Conservation (phyloP, 140 eudicot genomes). For the Ambrosia hybrid region DNA sequence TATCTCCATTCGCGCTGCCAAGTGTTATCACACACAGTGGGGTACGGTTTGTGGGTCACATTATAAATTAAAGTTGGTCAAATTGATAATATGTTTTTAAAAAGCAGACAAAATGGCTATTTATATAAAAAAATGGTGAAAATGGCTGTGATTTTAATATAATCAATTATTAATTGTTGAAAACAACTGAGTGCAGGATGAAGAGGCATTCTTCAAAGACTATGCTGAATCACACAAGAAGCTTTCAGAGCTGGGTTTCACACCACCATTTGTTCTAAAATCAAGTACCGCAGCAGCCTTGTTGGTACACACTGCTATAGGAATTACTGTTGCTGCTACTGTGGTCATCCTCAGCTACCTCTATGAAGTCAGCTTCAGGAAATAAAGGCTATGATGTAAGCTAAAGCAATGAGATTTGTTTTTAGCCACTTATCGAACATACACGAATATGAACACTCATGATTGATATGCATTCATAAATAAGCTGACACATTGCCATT, state of each 20-base stretch:
- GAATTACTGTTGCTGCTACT: slow-evolving; percentile 65
- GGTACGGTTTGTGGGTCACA: too few relatives aligned
- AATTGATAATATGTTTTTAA: too few relatives aligned
- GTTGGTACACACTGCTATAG: slow-evolving; percentile 44
- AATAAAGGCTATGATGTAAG: neutral
- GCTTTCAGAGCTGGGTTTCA: slow-evolving; percentile 85
- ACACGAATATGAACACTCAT: neutral
- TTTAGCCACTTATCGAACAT: too few relatives aligned
- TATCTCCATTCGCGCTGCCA: too few relatives aligned
- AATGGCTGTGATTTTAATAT: neutral
- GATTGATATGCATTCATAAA: slow-evolving; percentile 33
- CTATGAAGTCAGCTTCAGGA: slow-evolving; percentile 43
- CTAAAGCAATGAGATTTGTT: too few relatives aligned
- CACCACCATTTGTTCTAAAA: slow-evolving; percentile 41
- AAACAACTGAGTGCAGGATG: slow-evolving; percentile 53
- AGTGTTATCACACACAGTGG: too few relatives aligned
- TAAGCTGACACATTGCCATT: slow-evolving; percentile 16
- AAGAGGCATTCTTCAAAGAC: slow-evolving; percentile 82
- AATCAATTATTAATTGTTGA: neutral
- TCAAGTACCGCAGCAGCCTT: slow-evolving; percentile 28
- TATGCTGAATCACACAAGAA: slow-evolving; percentile 94
- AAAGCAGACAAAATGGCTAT: neutral
- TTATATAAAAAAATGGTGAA: too few relatives aligned
- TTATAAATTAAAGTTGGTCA: too few relatives aligned
- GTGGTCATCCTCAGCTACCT: slow-evolving; percentile 63